A percentile compares a stretch with the other conserved stretches of the same genome.
phyloP scores from a whole-genome alignment of 495 filamentous ascomycete species.

The Aspergillus saccharolyticus region DNA sequence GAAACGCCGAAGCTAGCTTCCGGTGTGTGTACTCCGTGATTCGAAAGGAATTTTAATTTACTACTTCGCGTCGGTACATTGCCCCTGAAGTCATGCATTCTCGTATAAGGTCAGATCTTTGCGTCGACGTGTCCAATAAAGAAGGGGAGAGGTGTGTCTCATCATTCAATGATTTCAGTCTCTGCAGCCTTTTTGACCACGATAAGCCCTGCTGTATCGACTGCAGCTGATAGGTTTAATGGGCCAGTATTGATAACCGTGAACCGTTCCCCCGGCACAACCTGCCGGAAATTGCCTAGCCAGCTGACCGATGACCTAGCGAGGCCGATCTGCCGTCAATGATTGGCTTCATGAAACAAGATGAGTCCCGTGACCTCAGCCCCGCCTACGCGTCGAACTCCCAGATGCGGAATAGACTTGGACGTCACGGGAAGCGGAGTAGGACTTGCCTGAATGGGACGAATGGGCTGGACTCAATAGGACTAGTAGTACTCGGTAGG shows the following conservation, averaged over 20 bases:
- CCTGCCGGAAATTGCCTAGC: constrained; percentile 17
- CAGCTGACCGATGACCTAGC: not conserved
- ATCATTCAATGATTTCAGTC: not conserved
- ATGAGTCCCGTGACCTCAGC: not conserved
- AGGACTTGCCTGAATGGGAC: not conserved
- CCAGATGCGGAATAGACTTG: constrained; percentile 4
- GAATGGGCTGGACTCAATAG: not conserved
- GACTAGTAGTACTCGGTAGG: no score
- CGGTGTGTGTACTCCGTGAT: no score
- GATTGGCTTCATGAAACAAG: constrained; percentile 2
- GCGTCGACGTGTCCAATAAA: not conserved
- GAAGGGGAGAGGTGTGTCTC: not conserved
- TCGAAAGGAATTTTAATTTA: not conserved
- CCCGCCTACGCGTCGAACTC: constrained; percentile 12
- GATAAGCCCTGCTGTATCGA: not conserved
- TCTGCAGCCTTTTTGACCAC: not conserved
- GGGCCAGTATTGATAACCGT: not conserved
- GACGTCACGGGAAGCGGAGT: not conserved
- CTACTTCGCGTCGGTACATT: not conserved
- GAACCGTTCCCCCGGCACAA: constrained; percentile 19
- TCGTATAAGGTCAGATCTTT: not conserved
- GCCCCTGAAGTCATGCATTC: not conserved
- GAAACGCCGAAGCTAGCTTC: not conserved
- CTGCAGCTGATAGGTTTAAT: not conserved
- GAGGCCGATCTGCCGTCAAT: not conserved